These are phyloP conservation scores for Rhododendron vialii DNA, from an alignment of 148 eudicot species.

Conservation along the genomic window DNA sequence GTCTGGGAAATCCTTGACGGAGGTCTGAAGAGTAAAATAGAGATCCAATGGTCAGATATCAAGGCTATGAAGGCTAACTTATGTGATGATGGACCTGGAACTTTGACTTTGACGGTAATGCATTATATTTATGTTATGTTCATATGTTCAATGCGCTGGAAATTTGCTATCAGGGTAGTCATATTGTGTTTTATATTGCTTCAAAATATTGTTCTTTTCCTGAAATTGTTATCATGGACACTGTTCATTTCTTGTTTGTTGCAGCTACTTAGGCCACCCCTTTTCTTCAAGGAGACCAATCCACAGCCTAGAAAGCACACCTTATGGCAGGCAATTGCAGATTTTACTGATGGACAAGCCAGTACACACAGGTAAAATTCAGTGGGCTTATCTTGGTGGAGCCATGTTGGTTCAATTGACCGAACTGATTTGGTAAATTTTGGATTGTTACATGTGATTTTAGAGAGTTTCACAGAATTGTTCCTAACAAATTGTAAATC, in stretches of 20 bases:
- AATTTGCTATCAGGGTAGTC: background rate
- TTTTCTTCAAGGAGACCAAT: slow-evolving; percentile 78
- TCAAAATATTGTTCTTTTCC: background rate
- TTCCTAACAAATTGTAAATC: background rate
- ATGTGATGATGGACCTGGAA: slow-evolving; percentile 70
- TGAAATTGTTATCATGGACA: background rate
- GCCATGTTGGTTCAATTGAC: background rate
- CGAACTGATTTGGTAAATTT: background rate
- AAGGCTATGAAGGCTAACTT: slow-evolving; percentile 66
- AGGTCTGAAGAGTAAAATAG: slow-evolving; percentile 90
- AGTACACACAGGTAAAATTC: slow-evolving; percentile 42
- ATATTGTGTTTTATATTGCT: background rate
- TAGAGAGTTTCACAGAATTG: background rate
- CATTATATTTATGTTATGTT: background rate
- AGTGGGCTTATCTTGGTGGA: background rate
- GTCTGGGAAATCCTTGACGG: slow-evolving; percentile 95
- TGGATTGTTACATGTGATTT: background rate
- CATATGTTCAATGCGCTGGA: background rate
- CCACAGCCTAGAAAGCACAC: slow-evolving; percentile 96
- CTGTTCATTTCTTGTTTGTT: slow-evolving; percentile 12
- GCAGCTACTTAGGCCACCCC: slow-evolving; percentile 74
- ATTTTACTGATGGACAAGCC: slow-evolving; percentile 89
- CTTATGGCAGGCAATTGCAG: slow-evolving; percentile 73
- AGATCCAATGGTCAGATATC: slow-evolving; percentile 93
- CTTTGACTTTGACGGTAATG: slow-evolving; percentile 65